Conservation (phyloP, 768 basidiomycete genomes). For the Auricularia auricula-judae region DNA sequence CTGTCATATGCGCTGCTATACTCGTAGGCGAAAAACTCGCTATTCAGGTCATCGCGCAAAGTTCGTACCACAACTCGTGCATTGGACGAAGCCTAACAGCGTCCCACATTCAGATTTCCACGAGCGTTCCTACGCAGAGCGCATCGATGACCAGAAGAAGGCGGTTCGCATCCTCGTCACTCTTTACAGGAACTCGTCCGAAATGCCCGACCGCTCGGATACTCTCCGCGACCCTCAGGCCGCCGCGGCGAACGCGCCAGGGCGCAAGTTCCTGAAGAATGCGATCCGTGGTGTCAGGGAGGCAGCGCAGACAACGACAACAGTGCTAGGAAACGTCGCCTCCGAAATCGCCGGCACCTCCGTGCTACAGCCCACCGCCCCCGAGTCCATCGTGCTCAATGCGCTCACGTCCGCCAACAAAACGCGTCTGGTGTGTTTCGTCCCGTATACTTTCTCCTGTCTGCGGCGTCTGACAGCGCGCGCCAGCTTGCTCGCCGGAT, state of each 20-base stretch:
- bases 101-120: conserved; percentile 41
- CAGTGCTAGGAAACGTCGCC: conserved; percentile 53
- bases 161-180: conserved; percentile 59
- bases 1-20: conserved; percentile 56
- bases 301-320: conserved; percentile 76
- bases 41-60: conserved; percentile 76
- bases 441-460: neutral
- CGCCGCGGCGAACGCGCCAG: conserved; percentile 22
- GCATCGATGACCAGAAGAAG: conserved; percentile 74
- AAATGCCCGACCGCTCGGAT: conserved; percentile 59
- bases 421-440: conserved; percentile 43
- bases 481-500: conserved; percentile 67
- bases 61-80: neutral
- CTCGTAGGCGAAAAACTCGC: conserved; percentile 75
- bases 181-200: conserved; percentile 68
- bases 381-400: conserved; percentile 67
- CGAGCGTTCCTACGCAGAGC: conserved; percentile 69
- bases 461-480: neutral
- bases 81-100: neutral
- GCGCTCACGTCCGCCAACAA: conserved; percentile 75
- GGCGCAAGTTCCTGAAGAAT: conserved; percentile 61
- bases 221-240: conserved; percentile 33
- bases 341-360: conserved; percentile 46
- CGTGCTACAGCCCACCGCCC: conserved; percentile 75
- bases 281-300: conserved; percentile 57